Conservation (phyloP, 345 rosid genomes). For the Gossypium longicalyx region DNA sequence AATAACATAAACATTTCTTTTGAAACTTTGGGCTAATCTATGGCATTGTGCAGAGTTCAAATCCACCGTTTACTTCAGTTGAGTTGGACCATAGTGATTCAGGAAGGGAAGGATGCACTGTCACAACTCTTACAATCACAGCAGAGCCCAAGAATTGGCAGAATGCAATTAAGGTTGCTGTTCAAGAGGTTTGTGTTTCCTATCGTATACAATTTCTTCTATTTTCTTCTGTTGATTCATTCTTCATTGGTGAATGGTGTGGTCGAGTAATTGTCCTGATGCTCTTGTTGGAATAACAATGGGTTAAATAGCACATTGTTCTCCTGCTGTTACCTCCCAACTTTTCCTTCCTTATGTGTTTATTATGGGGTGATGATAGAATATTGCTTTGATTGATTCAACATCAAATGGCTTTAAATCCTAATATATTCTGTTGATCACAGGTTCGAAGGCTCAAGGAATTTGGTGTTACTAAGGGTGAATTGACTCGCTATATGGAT, state of each 20-base stretch:
- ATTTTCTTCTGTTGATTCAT: constrained; percentile 4
- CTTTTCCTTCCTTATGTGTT: neutral
- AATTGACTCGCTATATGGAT: constrained; percentile 94
- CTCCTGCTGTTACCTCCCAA: neutral
- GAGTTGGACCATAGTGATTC: constrained; percentile 99
- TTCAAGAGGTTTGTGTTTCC: constrained; percentile 73
- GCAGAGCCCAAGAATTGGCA: constrained; percentile 99
- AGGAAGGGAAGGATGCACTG: constrained; percentile 99
- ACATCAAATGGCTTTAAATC: neutral
- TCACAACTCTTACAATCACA: constrained; percentile 95
- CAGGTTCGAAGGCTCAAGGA: constrained; percentile 98
- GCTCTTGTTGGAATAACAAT: neutral
- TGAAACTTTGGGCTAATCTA: constrained; percentile 24
- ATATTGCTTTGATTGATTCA: neutral
- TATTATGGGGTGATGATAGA: neutral
- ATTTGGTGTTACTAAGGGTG: constrained; percentile 98
- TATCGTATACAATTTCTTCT: constrained; percentile 7
- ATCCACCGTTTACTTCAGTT: constrained; percentile 96
- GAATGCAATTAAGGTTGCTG: constrained; percentile 90
- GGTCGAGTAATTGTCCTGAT: neutral
- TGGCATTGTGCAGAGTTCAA: constrained; percentile 74
- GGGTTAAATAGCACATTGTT: neutral
- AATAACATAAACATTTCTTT: constrained; percentile 6
- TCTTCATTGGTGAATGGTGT: neutral
- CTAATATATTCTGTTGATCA: constrained; percentile 15